Base-by-base conservation (phyloP, 352 stramenopile genomes). In the Pythium sp. region DNA sequence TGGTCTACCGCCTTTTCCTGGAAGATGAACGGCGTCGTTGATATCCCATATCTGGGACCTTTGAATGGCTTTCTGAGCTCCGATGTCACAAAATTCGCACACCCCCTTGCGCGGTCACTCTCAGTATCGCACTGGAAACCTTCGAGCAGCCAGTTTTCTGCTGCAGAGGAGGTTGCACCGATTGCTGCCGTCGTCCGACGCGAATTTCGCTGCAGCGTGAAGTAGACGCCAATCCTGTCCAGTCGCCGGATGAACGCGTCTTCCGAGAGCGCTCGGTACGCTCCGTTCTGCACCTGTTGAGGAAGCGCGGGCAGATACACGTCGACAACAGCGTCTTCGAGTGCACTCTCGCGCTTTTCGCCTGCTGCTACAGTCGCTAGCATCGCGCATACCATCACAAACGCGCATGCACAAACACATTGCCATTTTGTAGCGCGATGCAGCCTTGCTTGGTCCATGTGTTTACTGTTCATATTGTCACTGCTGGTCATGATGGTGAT, bases 61-160 rank as follows among this genome's bases (percentile, higher is more conserved):
- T 57, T 57, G 22, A 57, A 57, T 5, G 53, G 54, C 15, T 62
- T 12, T 15, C 70, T 64, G 26, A 82, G 69, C 32, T 71, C 76
- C 43, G 72, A 46, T 5, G 64, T 41, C n/a, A 63, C 61, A 67
- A 83, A 73, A 55, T 70, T 41, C 28, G 62, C 49, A 57, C 80
- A 89, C 15, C 71, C 61, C 30, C 72, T 70, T 11, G 36, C 30
- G 12, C 64, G 46, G 24, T 24, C 36, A 12, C 30, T 26, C 0
- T 58, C 46, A 11, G 20, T 24, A 46, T 63, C 73, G 43, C 80
- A 89, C 47, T 81, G 49, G 62, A 75, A 86, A 14, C 78, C 80
- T 20, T 71, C 65, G n/a, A 89, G 72, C n/a, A 67, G 38, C 80
- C 80, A 89, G 22, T 58, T 61, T 56, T 58, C 56, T 22, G 56